Percentiles rank a stretch among this genome's conserved stretches.
Conservation (phyloP, 2,329 filamentous ascomycete species). For the Verticillium isaacii region DNA sequence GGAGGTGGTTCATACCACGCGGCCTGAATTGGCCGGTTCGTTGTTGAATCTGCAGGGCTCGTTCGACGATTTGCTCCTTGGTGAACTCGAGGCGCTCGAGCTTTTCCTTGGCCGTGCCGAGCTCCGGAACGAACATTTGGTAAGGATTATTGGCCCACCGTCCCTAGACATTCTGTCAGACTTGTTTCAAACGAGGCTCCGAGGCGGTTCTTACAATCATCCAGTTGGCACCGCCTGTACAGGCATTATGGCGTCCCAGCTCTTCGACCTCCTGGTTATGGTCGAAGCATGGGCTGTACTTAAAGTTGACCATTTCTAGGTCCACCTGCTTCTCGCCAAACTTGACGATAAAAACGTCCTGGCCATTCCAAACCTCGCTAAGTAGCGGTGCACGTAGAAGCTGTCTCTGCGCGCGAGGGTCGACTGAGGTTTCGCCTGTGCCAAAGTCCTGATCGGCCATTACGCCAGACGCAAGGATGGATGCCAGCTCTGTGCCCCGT, state of each 20-base stretch:
- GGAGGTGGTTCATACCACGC: neutral
- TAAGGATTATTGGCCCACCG: neutral
- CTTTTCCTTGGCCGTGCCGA: neutral
- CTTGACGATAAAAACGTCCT: neutral
- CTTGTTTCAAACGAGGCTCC: neutral
- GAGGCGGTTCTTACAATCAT: neutral
- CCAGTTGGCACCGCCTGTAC: neutral
- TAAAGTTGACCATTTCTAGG: neutral
- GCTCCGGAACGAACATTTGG: neutral
- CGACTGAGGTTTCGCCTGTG: neutral
- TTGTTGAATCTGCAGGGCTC: neutral
- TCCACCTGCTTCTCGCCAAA: neutral
- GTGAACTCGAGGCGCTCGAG: neutral
- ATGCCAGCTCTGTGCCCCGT: conserved; percentile 1
- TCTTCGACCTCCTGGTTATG: neutral
- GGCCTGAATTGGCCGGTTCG: neutral
- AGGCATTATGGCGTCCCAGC: neutral
- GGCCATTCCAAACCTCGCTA: neutral
- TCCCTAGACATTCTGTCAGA: neutral
- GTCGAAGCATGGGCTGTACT: conserved; percentile 1
- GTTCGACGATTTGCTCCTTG: neutral
- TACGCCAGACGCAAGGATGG: neutral
- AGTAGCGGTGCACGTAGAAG: neutral
- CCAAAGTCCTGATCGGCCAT: conserved; percentile 6
- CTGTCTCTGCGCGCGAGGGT: neutral